A percentile compares a stretch with the other conserved stretches of the same genome.
phyloP scores from a whole-genome alignment of 495 filamentous ascomycete genomes.

The Neurospora sp. region DNA sequence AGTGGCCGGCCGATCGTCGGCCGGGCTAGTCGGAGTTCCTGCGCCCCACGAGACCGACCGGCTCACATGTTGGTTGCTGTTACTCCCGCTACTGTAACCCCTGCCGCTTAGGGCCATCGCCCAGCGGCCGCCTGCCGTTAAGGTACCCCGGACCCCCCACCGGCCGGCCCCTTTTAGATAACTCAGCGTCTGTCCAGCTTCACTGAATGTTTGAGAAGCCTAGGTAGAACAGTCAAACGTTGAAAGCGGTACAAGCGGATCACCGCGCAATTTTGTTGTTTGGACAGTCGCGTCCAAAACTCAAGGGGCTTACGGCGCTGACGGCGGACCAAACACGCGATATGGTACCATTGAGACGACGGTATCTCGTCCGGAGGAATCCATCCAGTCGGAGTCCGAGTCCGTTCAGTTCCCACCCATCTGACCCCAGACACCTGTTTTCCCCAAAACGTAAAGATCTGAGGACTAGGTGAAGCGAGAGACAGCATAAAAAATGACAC shows the following conservation, averaged over 20 bases:
- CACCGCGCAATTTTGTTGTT: background rate
- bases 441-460: background rate
- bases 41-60: background rate
- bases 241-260: background rate
- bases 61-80: background rate
- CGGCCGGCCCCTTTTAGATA: background rate
- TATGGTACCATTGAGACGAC: background rate
- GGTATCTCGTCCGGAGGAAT: background rate
- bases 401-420: background rate
- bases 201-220: background rate
- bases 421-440: background rate
- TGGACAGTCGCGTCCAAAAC: background rate
- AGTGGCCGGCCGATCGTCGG: background rate
- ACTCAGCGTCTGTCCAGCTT: background rate
- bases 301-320: background rate
- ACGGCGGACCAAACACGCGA: background rate
- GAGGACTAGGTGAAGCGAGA: background rate
- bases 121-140: background rate
- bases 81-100: background rate
- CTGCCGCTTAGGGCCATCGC: background rate
- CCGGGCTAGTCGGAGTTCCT: background rate
- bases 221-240: background rate
- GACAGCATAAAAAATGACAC: background rate
- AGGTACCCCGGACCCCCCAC: background rate
- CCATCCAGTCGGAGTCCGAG: background rate